Evolutionary conservation across 2,329 filamentous ascomycete genomes (phyloP).

Genomic region (Nannizzia gypsea): DNA sequence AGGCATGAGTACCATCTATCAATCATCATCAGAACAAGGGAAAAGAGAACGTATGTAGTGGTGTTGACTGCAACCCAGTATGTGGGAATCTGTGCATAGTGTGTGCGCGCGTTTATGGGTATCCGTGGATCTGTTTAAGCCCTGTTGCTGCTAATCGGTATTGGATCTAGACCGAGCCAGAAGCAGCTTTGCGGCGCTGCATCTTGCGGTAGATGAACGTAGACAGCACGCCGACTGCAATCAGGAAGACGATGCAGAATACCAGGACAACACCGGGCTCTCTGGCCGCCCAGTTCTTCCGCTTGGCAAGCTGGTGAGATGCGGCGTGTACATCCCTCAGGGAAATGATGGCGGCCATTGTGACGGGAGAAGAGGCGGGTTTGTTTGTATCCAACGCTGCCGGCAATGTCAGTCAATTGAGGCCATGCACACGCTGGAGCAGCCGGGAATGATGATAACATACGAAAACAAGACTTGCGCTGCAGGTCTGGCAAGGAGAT

Average conservation of each 20-base stretch:
- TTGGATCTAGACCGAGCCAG: not conserved
- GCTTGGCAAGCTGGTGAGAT: conserved; percentile 36
- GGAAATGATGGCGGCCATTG: conserved; percentile 20
- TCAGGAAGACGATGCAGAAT: conserved; percentile 49
- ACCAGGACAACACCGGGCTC: conserved; percentile 53
- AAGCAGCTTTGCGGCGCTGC: conserved; percentile 15
- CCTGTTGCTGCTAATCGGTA: not conserved
- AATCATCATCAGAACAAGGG: not conserved
- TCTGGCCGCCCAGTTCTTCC: conserved; percentile 44
- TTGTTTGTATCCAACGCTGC: not conserved
- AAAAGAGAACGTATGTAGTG: not conserved
- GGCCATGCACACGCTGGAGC: not conserved
- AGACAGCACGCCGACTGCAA: conserved; percentile 39
- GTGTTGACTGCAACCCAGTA: no score
- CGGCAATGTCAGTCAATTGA: not conserved
- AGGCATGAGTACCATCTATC: not conserved
- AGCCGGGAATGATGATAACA: not conserved
- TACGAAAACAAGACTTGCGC: not conserved
- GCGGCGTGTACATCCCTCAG: conserved; percentile 7
- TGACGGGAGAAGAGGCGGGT: not conserved
- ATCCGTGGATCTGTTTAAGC: not conserved
- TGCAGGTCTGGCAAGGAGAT: not conserved
- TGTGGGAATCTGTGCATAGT: not conserved
- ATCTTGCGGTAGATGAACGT: conserved; percentile 40
- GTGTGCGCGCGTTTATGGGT: not conserved